These are phyloP conservation scores for Artemisia argyi DNA, from an alignment of 129 eudicot genomes.

Conservation along the genomic window DNA sequence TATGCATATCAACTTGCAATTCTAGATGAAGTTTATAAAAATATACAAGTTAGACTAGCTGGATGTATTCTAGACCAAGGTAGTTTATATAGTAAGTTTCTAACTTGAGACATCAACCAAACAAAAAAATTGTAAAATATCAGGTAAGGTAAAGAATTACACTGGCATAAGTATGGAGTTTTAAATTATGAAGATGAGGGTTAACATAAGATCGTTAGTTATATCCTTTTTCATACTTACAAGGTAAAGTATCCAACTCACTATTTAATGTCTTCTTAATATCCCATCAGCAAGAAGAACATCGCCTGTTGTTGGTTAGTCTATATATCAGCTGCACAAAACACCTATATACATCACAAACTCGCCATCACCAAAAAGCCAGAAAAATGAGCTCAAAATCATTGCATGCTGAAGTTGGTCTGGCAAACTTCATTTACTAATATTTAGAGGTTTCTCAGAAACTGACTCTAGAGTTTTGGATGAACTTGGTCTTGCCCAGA, in stretches of 20 bases:
- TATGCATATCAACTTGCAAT: no score
- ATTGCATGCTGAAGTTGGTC: background rate
- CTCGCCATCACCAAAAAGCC: conserved; percentile 3
- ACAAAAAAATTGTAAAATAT: no score
- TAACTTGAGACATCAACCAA: no score
- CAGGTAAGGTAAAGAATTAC: no score
- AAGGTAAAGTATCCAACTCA: conserved; percentile 15
- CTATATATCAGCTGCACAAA: conserved; percentile 11
- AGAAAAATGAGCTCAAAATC: conserved; percentile 6
- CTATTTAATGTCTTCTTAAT: background rate
- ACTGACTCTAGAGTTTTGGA: background rate
- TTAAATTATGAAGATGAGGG: background rate
- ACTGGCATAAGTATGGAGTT: no score
- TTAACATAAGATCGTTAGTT: background rate
- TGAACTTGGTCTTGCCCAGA: conserved; percentile 8
- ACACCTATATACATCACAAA: conserved; percentile 17
- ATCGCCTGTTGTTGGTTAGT: no score
- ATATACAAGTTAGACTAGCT: no score
- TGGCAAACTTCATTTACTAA: background rate
- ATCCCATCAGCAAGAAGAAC: conserved; percentile 3
- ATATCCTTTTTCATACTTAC: conserved; percentile 6
- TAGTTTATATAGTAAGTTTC: no score
- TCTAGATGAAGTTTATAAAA: no score
- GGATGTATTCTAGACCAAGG: no score
- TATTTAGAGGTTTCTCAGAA: background rate